Percentiles rank a stretch among this genome's conserved stretches.
Conservation (phyloP, 2,329 filamentous ascomycete genomes). For the Parastagonospora avenae region DNA sequence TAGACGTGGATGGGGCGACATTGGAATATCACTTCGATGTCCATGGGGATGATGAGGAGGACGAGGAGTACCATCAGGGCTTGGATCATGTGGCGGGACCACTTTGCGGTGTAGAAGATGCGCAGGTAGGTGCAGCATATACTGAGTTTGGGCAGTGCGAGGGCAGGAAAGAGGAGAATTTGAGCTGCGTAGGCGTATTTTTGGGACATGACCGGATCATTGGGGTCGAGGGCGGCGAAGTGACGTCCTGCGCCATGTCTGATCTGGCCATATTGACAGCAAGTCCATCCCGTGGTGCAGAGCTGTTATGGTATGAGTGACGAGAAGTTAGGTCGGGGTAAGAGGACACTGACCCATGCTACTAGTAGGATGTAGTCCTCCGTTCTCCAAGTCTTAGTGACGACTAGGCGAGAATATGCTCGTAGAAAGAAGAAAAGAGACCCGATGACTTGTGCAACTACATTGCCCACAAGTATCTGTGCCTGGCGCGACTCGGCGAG, state of each 20-base stretch:
- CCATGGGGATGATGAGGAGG: constrained; percentile 17
- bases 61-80: constrained; percentile 13
- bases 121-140: constrained; percentile 30
- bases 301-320: constrained; percentile 7
- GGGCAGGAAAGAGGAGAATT: constrained; percentile 17
- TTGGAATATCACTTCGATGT: constrained; percentile 18
- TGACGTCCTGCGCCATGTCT: constrained; percentile 23
- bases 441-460: constrained; percentile 17
- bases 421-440: constrained; percentile 23
- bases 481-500: constrained; percentile 17
- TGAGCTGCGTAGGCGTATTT: constrained; percentile 26
- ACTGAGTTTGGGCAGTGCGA: constrained; percentile 27
- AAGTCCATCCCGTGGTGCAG: constrained; percentile 20
- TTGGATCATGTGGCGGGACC: constrained; percentile 20
- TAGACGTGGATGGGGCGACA: constrained; percentile 24
- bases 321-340: not conserved
- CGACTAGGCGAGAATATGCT: constrained; percentile 20
- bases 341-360: constrained; percentile 20
- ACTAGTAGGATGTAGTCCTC: constrained; percentile 22
- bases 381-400: constrained; percentile 20
- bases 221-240: constrained; percentile 5
- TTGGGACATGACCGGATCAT: constrained; percentile 12
- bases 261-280: constrained; percentile 28
- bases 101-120: constrained; percentile 22
- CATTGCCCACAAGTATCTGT: constrained; percentile 24